These are phyloP conservation scores for Exserohilum rostratum DNA, from an alignment of 2,329 filamentous ascomycete species.

Conservation along the genomic window DNA sequence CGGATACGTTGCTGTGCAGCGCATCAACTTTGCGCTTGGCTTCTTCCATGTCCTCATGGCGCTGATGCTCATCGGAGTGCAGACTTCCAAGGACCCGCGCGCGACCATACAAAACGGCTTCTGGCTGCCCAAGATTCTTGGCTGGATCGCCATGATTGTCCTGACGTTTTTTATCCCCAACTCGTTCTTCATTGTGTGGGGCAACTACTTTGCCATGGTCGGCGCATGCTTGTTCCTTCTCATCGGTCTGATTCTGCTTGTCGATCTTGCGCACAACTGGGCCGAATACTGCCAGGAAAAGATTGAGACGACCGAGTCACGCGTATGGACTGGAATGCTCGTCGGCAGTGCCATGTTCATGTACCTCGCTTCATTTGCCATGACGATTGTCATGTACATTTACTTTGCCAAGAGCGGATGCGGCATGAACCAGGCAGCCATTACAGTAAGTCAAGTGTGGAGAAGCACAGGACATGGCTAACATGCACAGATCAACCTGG, in stretches of 20 bases:
- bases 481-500: slow-evolving; percentile 70
- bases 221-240: slow-evolving; percentile 93
- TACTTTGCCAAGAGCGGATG: slow-evolving; percentile 87
- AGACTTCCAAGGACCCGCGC: slow-evolving; percentile 83
- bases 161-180: slow-evolving; percentile 96
- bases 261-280: slow-evolving; percentile 96
- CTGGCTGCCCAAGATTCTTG: slow-evolving; percentile 94
- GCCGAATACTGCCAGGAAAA: slow-evolving; percentile 93
- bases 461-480: neutral
- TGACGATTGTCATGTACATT: slow-evolving; percentile 96
- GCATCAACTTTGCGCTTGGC: slow-evolving; percentile 96
- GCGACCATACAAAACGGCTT: slow-evolving; percentile 96
- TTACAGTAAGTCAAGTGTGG: slow-evolving; percentile 63
- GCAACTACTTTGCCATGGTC: slow-evolving; percentile 87
- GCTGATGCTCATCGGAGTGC: slow-evolving; percentile 82
- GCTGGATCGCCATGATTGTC: slow-evolving; percentile 86
- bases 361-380: slow-evolving; percentile 87
- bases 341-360: slow-evolving; percentile 93
- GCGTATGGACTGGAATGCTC: slow-evolving; percentile 81
- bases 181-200: slow-evolving; percentile 92
- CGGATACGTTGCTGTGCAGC: slow-evolving; percentile 94
- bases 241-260: slow-evolving; percentile 86
- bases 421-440: slow-evolving; percentile 95
- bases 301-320: slow-evolving; percentile 88
- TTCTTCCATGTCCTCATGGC: slow-evolving; percentile 91